phyloP scores from a whole-genome alignment of 805 yeast genomes.

The Scheffersomyces spartinae region DNA sequence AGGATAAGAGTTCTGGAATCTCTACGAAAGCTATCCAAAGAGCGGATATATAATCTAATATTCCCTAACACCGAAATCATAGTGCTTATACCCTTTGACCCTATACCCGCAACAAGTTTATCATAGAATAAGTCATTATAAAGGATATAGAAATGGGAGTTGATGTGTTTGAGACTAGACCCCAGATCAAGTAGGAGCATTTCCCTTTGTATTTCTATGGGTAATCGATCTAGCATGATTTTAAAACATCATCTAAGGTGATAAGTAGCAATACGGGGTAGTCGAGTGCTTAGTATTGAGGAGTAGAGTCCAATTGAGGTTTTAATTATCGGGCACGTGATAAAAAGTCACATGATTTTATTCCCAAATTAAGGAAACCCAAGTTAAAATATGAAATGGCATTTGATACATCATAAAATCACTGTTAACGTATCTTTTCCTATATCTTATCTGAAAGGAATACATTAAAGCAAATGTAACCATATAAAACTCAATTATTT shows the following conservation, averaged over 20 bases:
- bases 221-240: constrained; percentile 15
- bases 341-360: too few species aligned
- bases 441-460: too few species aligned
- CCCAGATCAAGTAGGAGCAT: constrained; percentile 21
- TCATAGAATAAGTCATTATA: constrained; percentile 39
- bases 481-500: too few species aligned
- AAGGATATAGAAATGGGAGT: constrained; percentile 33
- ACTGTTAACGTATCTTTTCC: too few species aligned
- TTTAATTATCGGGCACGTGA: too few species aligned
- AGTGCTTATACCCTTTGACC: constrained; percentile 6
- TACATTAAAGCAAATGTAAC: too few species aligned
- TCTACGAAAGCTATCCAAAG: constrained; percentile 25
- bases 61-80: constrained; percentile 26
- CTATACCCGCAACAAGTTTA: constrained; percentile 14
- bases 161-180: constrained; percentile 21
- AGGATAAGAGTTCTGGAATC: constrained; percentile 14
- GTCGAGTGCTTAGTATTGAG: too few species aligned
- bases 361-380: too few species aligned
- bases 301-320: too few species aligned
- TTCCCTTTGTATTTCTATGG: constrained; percentile 31
- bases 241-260: not conserved
- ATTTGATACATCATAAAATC: too few species aligned
- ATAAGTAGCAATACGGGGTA: not conserved
- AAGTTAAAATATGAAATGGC: too few species aligned
- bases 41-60: constrained; percentile 23